Evolutionary conservation across 768 basidiomycete species (phyloP).

Genomic region (Kwoniella bestiolae): DNA sequence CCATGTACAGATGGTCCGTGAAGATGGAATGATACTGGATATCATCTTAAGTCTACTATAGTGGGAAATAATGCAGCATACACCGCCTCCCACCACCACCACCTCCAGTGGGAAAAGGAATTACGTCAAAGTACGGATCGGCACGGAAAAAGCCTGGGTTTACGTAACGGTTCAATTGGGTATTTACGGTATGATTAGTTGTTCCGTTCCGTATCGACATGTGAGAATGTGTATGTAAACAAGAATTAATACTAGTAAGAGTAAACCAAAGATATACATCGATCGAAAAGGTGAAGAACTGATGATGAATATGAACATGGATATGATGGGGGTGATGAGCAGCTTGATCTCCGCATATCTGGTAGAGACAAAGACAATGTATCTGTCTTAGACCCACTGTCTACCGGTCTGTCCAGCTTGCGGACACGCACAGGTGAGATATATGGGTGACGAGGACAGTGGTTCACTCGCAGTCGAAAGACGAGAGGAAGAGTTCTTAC

Average conservation of each 20-base stretch:
- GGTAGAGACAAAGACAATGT: not conserved
- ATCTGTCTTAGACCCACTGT: not conserved
- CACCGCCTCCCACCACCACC: not conserved
- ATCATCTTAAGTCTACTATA: not conserved
- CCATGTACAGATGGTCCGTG: not conserved
- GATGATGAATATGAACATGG: too few species aligned
- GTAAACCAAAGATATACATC: not conserved
- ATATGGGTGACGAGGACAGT: not conserved
- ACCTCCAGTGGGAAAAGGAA: not conserved
- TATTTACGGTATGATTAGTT: too few species aligned
- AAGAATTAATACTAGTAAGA: too few species aligned
- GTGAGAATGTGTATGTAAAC: not conserved
- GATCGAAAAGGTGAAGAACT: not conserved
- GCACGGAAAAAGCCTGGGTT: constrained; percentile 8
- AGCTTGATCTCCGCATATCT: not conserved
- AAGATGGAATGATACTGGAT: not conserved
- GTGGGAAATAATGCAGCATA: not conserved
- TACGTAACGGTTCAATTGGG: too few species aligned
- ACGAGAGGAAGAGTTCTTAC: not conserved
- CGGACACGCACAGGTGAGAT: too few species aligned
- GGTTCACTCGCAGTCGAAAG: not conserved
- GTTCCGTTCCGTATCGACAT: not conserved
- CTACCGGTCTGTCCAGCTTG: too few species aligned
- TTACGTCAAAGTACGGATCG: not conserved
- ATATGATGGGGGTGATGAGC: too few species aligned